Base-by-base conservation (phyloP, 139 green algal genomes). In the Chlorella sp. region DNA sequence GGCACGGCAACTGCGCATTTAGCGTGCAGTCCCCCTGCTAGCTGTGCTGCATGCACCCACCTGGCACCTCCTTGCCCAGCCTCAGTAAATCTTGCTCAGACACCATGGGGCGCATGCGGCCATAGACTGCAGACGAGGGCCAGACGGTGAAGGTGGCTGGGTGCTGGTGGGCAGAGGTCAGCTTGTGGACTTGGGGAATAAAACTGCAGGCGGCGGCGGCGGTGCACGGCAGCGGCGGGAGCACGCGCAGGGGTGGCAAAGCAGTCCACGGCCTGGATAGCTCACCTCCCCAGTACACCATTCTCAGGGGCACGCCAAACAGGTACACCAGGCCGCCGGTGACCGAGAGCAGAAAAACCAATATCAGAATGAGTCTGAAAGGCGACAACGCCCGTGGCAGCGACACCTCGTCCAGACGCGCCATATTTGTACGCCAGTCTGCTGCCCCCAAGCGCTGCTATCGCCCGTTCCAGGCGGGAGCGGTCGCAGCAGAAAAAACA, bases 271-370 rank as follows among this genome's bases (percentile, higher is more conserved):
- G 53, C 61, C 40, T 26, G 26, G 39, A 32, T n/a, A 42, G 12
- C n/a, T 78, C 48, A 77, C 75, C 76, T 28, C 85, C 90, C 90
- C 90, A 92, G 42, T 92, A 92, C 9, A 92, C 68, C 57, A 90
- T 83, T 57, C 80, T n/a, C 22, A 92, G 69, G 0, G 81, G 81
- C 28, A 73, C 42, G 36, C 61, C 48, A 36, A 90, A 32, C 30
- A 92, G 60, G 80, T 86, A 92, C 11, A 36, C 71, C 5, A 80
- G 15, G 40, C 79, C 37, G 16, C 87, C 87, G 7, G 64, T 60
- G 12, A 87, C 22, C 0, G 80, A 24, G 18, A 81, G 21, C 16
- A 81, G 34, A 28, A 90, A 37, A 34, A 87, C 9, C 5, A 87
- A 22, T 34, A 78, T 75, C n/a, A 57, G 36, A 9, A 39, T 24